phyloP scores from a whole-genome alignment of 345 rosid species.

The Euphorbia pulcherrima region DNA sequence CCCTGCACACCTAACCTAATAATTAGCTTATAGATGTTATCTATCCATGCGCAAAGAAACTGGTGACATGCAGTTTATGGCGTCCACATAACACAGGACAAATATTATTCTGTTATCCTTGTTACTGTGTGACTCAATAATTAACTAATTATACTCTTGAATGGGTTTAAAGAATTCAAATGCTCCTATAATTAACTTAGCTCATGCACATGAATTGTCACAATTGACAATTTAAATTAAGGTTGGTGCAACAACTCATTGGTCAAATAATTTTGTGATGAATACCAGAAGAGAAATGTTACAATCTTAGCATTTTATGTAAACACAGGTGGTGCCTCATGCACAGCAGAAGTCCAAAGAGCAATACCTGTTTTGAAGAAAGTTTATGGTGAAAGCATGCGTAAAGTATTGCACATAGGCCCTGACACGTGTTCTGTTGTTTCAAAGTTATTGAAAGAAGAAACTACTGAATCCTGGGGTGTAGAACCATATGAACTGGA shows the following conservation, averaged over 20 bases:
- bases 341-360: slow-evolving; percentile 78
- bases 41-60: too few species aligned
- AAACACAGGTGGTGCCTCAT: slow-evolving; percentile 62
- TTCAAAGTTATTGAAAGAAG: slow-evolving; percentile 73
- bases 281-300: slow-evolving; percentile 1
- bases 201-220: background rate
- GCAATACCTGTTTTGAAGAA: slow-evolving; percentile 72
- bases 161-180: background rate
- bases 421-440: slow-evolving; percentile 93
- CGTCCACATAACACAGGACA: background rate
- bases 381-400: slow-evolving; percentile 91
- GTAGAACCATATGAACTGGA: slow-evolving; percentile 95
- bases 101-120: background rate
- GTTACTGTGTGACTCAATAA: background rate
- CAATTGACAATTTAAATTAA: background rate
- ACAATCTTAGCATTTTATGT: slow-evolving; percentile 5
- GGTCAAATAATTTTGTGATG: background rate
- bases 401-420: slow-evolving; percentile 84
- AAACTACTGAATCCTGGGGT: slow-evolving; percentile 96
- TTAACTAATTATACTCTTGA: background rate
- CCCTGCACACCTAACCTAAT: background rate
- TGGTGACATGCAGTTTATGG: background rate
- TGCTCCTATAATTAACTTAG: background rate
- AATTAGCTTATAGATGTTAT: background rate
- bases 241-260: background rate